Conservation (phyloP, 768 basidiomycete genomes). For the Candolleomyces efflorescens region DNA sequence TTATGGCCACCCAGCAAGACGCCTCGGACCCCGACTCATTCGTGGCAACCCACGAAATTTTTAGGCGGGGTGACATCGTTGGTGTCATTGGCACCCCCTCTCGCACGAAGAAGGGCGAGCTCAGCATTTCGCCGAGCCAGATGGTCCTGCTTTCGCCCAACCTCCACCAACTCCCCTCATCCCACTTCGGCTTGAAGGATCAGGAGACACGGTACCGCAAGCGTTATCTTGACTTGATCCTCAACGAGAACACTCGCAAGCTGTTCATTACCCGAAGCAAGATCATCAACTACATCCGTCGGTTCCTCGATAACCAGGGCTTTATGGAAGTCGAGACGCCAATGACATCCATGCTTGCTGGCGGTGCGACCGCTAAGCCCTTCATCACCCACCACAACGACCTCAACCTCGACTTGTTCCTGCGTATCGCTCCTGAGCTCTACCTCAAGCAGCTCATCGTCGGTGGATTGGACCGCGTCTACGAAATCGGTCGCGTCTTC, state of each 20-base stretch:
- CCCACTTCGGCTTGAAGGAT: constrained; percentile 93
- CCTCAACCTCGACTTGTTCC: constrained; percentile 91
- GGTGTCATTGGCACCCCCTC: constrained; percentile 87
- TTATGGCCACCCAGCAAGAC: constrained; percentile 89
- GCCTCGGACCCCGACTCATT: constrained; percentile 62
- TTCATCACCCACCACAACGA: constrained; percentile 99
- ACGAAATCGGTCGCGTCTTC: constrained; percentile 98
- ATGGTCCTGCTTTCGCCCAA: constrained; percentile 93
- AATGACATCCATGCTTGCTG: constrained; percentile 94
- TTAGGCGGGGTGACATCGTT: constrained; percentile 95
- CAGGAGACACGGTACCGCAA: constrained; percentile 97
- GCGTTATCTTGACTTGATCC: constrained; percentile 97
- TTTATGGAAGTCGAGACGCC: constrained; percentile 99
- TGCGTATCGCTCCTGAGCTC: constrained; percentile 96
- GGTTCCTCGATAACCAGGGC: constrained; percentile 83
- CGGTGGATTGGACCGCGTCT: constrained; percentile 95
- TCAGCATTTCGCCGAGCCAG: constrained; percentile 78
- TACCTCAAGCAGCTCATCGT: constrained; percentile 98
- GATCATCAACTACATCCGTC: constrained; percentile 90
- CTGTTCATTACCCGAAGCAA: constrained; percentile 88
- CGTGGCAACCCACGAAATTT: constrained; percentile 69
- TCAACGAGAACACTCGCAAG: constrained; percentile 84
- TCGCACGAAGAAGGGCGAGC: constrained; percentile 93
- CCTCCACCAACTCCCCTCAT: constrained; percentile 91
- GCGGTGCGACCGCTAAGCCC: constrained; percentile 97